Evolutionary conservation across 768 basidiomycete genomes (phyloP), one percentile per base, ranked within the genome.

Genomic region (Macrocybe gigantea): DNA sequence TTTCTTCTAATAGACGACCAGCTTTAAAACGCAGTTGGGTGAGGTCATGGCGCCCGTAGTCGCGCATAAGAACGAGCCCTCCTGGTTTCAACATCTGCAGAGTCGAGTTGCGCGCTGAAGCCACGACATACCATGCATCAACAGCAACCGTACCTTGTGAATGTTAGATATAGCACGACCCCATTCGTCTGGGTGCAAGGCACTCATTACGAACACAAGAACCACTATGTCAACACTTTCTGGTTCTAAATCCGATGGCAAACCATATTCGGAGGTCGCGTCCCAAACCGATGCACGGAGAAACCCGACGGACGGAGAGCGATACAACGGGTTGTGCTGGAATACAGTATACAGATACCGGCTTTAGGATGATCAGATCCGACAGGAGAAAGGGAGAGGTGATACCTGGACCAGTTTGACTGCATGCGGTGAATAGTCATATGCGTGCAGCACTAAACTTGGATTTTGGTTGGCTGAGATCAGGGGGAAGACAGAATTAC

Each of bases 171-270:
- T 72, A 1, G 93, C 94, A 37, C 73, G 77, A 1, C 67, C 66
- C 96, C 96, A 99, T 71, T 99, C 96, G 44, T 80, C 68, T 2
- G 96, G 96, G 60, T 96, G 93, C 22, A 99, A 70, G 0, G 96
- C 96, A 46, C 88, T 92, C 49, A 98, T 67, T 13, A 98, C 93
- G 59, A 95, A 99, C 33, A 99, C 87, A 47, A 96, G 77, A n/a
- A 94, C 80, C 31, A 89, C 71, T 36, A 98, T 82, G 58, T 99
- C 93, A 9, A 93, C 84, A n/a, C 78, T 81, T 12, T 68, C 78
- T 7, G 82, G 81, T 32, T 70, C 65, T 12, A 96, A 60, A 10
- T 76, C 79, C 1, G 75, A 69, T 0, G 92, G 90, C 0, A 91
- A 71, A 0, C 71, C 70, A 32, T 66, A 64, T 1, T 66, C 50